Evolutionary conservation across 495 filamentous ascomycete genomes (phyloP), one percentile per base, ranked within the genome.

Genomic region (Annulohypoxylon nitens): DNA sequence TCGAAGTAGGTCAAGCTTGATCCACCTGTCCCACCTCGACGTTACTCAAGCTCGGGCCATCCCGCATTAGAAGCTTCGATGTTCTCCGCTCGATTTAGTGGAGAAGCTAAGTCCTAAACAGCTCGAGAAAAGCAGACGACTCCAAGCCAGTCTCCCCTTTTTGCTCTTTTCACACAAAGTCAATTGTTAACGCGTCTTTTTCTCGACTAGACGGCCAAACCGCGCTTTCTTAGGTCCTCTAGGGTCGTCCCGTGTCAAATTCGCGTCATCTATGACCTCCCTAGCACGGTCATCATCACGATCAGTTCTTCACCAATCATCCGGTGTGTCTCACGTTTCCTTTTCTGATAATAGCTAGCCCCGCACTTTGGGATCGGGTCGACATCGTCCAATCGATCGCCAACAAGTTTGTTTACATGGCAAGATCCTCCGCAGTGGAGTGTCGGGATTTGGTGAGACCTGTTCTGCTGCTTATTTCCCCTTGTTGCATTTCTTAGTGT

Each of bases 341-440:
- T 67, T 26, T 69, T 25, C 26, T 11, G 36, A 11, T 53, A 10
- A 36, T 64, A 74, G 54, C 55, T 61, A 36, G n/a, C 71, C 57
- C 70, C 70, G 64, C 64, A 54, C 43, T 36, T 53, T 54, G n/a
- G 18, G 34, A n/a, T 25, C 57, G 64, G 25, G 51, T 64, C n/a
- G 37, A 50, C 36, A 30, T 47, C 25, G 37, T 57, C 70, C 61
- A 74, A 70, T 70, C 45, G 61, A 69, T 55, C 50, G 20, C 25
- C 14, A 26, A 48, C 16, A 55, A 67, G 36, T 64, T 23, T 54
- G 18, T 61, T 69, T 61, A 61, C 65, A 45, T 69, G 41, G 16
- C 30, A 26, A 62, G 48, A 61, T 63, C 66, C 66, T 74, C 67
- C 66, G 33, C 62, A 70, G 71, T 74, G 71, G 71, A 61, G 66